Conservation (phyloP, 139 green algal genomes). For the Closterium sp. region DNA sequence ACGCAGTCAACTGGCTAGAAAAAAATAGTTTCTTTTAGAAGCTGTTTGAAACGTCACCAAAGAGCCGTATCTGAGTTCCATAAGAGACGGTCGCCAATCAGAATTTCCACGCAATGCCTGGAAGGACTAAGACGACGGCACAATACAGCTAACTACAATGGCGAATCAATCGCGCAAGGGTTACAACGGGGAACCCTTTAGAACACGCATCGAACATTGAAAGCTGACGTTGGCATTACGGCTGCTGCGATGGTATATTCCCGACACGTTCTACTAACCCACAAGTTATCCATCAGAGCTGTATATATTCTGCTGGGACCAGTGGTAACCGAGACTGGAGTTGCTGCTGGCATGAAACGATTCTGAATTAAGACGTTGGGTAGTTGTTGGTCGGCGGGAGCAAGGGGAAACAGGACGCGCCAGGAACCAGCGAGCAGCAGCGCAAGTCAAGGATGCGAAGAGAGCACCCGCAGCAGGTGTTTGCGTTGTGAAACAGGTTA, state of each 20-base stretch:
- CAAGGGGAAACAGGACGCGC: neutral
- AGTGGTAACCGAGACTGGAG: neutral
- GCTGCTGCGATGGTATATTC: too few species aligned
- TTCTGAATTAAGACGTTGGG: neutral
- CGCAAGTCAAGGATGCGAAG: neutral
- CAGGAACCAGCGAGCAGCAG: neutral
- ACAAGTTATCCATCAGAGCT: neutral
- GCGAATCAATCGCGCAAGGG: neutral
- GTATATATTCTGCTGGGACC: neutral
- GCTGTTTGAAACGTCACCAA: too few species aligned
- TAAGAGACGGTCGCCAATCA: too few species aligned
- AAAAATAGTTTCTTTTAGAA: too few species aligned
- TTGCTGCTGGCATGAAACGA: neutral
- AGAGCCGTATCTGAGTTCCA: too few species aligned
- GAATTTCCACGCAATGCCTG: neutral
- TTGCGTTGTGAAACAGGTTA: too few species aligned
- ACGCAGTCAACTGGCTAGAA: neutral
- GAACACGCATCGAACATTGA: too few species aligned
- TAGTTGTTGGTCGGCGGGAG: neutral
- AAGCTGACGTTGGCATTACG: too few species aligned
- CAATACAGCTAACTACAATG: neutral
- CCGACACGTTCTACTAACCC: too few species aligned
- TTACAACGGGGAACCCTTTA: neutral
- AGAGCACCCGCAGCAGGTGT: neutral
- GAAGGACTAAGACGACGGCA: neutral